Base-by-base conservation (phyloP, 192 early-diverging fungal species). In the Rhizoclosmatium globosum region DNA sequence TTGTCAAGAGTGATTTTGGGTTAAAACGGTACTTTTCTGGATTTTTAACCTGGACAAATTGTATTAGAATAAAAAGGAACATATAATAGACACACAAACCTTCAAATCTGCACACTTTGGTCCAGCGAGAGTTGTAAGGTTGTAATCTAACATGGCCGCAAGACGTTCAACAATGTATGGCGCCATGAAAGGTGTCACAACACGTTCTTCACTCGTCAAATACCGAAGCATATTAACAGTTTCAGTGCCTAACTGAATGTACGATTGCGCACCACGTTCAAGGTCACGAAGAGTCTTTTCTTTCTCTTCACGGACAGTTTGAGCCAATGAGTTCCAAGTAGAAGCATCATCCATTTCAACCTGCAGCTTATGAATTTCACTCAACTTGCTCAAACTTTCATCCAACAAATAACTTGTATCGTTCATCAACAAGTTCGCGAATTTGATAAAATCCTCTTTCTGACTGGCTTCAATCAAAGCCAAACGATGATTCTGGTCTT, bases 61-160 rank as follows among this genome's bases (percentile, higher is more conserved):
- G 61, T 9, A 38, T 47, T 15, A 84, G 17, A 82, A 50, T 15
- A 44, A 44, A 64, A 44, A 1, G 53, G n/a, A 48, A 44, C 56
- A 42, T 4, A 48, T 38, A 38, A 66, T 48, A 64, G 80, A 83
- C 17, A 86, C 78, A 3, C 72, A 17, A 3, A 96, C 97, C 68
- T 94, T 95, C 17, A 99, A 85, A 69, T 93, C 95, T 1, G 94
- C 94, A 85, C 94, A 96, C 72, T 93, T 92, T 7, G 96, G 95
- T 0, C 98, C 98, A 1, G 96, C 96, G 62, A 99, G 84, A 46
- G 93, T 92, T 4, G 91, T 85, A 47, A 99, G 85, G 71, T 97
- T 98, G 81, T 94, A 97, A 83, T 99, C 94, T 60, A 99, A 87
- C 98, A 99, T 99, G n/a, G 95, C 94, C 1, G 97, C 97, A 47